These are phyloP conservation scores for Heritiera fomes DNA, from an alignment of 345 rosid species.

Conservation along the genomic window DNA sequence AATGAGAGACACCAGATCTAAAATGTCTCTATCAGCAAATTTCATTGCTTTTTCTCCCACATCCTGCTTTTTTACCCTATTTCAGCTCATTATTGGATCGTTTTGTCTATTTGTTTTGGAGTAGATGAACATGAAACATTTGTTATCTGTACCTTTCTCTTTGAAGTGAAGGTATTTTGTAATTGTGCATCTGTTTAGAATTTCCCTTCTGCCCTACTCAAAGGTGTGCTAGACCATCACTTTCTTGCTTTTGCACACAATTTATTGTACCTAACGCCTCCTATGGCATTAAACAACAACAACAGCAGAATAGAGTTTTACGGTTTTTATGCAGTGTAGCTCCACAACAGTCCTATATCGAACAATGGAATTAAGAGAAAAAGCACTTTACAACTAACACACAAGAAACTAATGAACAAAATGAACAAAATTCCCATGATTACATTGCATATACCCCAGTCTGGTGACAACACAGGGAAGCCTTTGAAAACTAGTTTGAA, in stretches of 20 bases:
- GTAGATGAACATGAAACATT: constrained; percentile 26
- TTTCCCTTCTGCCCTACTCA: constrained; percentile 48
- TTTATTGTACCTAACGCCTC: constrained; percentile 28
- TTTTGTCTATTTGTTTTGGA: constrained; percentile 19
- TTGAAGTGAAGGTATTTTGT: constrained; percentile 45
- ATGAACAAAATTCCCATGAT: background rate
- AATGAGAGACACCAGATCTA: constrained; percentile 17
- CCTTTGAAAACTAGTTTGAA: constrained; percentile 8
- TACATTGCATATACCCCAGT: background rate
- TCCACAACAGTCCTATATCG: constrained; percentile 13
- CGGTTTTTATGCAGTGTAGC: constrained; percentile 19
- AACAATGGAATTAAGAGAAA: background rate
- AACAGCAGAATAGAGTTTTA: background rate
- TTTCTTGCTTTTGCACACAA: constrained; percentile 31
- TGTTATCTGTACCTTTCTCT: constrained; percentile 37
- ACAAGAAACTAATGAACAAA: background rate
- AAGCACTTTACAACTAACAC: constrained; percentile 17
- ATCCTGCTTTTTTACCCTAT: background rate
- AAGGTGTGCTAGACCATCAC: constrained; percentile 26
- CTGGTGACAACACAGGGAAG: background rate
- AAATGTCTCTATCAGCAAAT: constrained; percentile 34
- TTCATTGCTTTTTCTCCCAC: background rate
- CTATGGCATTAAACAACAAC: constrained; percentile 21
- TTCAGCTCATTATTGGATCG: constrained; percentile 18
- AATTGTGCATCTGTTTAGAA: constrained; percentile 15